Evolutionary conservation across 306 rosid species (phyloP).

Genomic region (Sesbania bispinosa): DNA sequence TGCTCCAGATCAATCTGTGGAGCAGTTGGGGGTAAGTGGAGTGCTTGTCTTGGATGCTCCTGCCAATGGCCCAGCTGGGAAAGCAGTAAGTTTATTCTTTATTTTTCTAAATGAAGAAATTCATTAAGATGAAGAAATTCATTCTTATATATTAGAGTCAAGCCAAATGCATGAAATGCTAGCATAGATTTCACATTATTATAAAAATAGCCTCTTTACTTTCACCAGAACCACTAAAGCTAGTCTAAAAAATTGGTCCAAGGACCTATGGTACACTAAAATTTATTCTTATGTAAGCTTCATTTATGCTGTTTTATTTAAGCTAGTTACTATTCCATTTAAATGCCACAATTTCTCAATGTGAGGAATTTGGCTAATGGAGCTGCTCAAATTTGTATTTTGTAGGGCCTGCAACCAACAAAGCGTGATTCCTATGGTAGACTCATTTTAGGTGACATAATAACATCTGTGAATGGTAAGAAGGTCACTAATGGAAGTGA

Average conservation of each 20-base stretch:
- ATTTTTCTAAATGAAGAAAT: not conserved
- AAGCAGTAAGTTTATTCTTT: constrained; percentile 61
- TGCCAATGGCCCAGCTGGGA: constrained; percentile 89
- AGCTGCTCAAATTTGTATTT: constrained; percentile 21
- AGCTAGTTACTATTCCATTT: not conserved
- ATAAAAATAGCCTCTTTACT: not conserved
- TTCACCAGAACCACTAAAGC: not conserved
- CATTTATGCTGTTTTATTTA: not conserved
- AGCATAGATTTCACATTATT: not conserved
- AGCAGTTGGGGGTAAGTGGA: constrained; percentile 92
- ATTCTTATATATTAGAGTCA: not conserved
- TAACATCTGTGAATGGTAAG: constrained; percentile 82
- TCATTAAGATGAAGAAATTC: not conserved
- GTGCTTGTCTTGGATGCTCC: constrained; percentile 98
- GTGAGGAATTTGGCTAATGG: not conserved
- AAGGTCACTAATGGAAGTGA: constrained; percentile 90
- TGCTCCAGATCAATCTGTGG: constrained; percentile 99
- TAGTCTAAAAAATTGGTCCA: not conserved
- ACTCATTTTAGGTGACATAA: constrained; percentile 91
- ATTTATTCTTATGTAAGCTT: not conserved
- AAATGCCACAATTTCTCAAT: not conserved
- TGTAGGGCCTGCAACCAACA: constrained; percentile 83
- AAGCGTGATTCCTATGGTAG: constrained; percentile 94
- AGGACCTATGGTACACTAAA: not conserved
- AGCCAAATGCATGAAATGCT: not conserved